Percentiles rank a stretch among this genome's conserved stretches.
These are phyloP conservation scores for Blepharisma stoltei DNA, from an alignment of 73 alveolate genomes.

Conservation along the genomic window DNA sequence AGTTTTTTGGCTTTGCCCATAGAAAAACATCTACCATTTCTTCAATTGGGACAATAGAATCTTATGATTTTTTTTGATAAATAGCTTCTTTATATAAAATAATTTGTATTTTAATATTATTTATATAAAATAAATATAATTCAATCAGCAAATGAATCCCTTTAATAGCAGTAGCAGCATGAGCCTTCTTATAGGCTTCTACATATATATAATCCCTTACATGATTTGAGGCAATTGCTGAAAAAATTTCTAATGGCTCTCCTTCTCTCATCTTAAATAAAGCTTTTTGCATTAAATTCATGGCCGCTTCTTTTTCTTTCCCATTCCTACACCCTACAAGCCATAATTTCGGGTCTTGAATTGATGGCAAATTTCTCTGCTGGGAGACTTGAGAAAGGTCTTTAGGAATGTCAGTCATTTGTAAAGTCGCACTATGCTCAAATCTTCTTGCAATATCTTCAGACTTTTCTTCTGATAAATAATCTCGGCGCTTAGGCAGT, in stretches of 20 bases:
- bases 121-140: too few relatives aligned
- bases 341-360: slow-evolving; percentile 84
- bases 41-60: slow-evolving; percentile 57
- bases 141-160: slow-evolving; percentile 62
- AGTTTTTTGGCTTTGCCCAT: slow-evolving; percentile 53
- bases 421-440: neutral
- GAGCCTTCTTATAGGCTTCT: slow-evolving; percentile 85
- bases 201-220: slow-evolving; percentile 79
- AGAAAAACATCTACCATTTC: slow-evolving; percentile 71
- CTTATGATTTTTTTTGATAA: too few relatives aligned
- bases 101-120: too few relatives aligned
- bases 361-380: slow-evolving; percentile 67
- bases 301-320: slow-evolving; percentile 74
- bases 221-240: slow-evolving; percentile 73
- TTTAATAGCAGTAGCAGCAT: slow-evolving; percentile 66
- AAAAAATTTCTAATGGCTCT: slow-evolving; percentile 53
- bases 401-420: neutral
- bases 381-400: slow-evolving; percentile 29
- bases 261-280: slow-evolving; percentile 53
- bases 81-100: too few relatives aligned
- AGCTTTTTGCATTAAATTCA: slow-evolving; percentile 66
- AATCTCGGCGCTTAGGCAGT: slow-evolving; percentile 9
- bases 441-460: slow-evolving; percentile 25
- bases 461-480: neutral
- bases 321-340: slow-evolving; percentile 74